Percentiles rank a stretch among this genome's conserved stretches.
These are phyloP conservation scores for Penicillium corylophilum DNA, from an alignment of 2,329 filamentous ascomycete genomes.

Conservation along the genomic window DNA sequence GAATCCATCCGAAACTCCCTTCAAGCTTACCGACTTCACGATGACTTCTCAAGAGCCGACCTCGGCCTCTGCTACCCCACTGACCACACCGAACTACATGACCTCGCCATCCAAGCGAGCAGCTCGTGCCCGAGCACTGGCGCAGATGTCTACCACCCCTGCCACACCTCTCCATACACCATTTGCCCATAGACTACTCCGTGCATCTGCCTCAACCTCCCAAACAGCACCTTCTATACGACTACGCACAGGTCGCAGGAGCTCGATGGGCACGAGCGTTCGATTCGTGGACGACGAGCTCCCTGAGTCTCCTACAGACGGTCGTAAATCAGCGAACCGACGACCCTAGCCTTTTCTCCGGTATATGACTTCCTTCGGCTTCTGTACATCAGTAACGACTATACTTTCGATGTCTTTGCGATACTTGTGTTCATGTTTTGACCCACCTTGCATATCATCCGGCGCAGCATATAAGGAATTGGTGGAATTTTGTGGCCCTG, in stretches of 20 bases:
- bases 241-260: conserved; percentile 27
- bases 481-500: conserved; percentile 6
- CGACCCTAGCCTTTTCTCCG: conserved; percentile 23
- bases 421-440: conserved; percentile 14
- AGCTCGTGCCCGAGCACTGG: conserved; percentile 42
- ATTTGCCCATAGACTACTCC: conserved; percentile 42
- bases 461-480: conserved; percentile 24
- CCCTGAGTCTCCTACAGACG: conserved; percentile 42
- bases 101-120: conserved; percentile 49
- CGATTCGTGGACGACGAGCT: conserved; percentile 42
- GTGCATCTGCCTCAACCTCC: conserved; percentile 23
- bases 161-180: conserved; percentile 45
- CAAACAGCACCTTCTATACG: conserved; percentile 26
- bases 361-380: conserved; percentile 10
- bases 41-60: conserved; percentile 29
- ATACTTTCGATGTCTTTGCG: conserved; percentile 14
- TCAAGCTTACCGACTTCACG: conserved; percentile 39
- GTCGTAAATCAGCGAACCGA: conserved; percentile 37
- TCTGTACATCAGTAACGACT: conserved; percentile 21
- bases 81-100: conserved; percentile 44
- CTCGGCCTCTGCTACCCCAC: conserved; percentile 35
- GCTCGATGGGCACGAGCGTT: conserved; percentile 37
- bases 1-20: conserved; percentile 31
- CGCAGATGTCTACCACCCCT: conserved; percentile 46
- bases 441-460: conserved; percentile 23